Evolutionary conservation across 108 stramenopile genomes (phyloP), one percentile per base, ranked within the genome.

Genomic region (Chaetoceros muelleri): DNA sequence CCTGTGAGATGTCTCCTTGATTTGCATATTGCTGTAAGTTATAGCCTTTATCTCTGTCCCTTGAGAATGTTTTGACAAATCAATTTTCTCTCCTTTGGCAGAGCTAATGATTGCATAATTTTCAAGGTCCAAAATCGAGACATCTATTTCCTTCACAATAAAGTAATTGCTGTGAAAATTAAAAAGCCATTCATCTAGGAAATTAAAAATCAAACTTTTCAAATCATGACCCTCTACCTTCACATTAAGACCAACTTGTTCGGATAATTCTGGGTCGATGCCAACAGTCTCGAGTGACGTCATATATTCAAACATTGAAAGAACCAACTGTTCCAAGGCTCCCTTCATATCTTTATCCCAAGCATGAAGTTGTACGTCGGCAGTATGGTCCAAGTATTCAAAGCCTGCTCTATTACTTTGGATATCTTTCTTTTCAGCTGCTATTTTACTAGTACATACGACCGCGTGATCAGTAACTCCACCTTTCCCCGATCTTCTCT

Each of bases 341-440:
- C 34, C 34, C 13, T 40, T 40, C 8, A 40, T 10, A 5, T 5
- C 5, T 5, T 5, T 47, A 13, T 81, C 83, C 85, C 72, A 88
- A 24, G 77, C 63, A 60, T 90, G 88, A 24, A 85, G 72, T 28
- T 86, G 75, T 24, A 87, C 67, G 60, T 90, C 88, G 28, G 88
- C 88, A 27, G 88, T 84, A 72, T 90, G 88, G 49, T 84, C 70
- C 17, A 90, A 53, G 55, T 87, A 74, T 66, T 79, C 74, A 57
- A 10, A 40, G 5, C 34, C 34, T 10, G 5, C 34, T 13, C 13
- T 13, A 40, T n/a, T n/a, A n/a, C n/a, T n/a, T n/a, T n/a, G n/a
- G n/a, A n/a, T n/a, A n/a, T n/a, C n/a, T n/a, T n/a, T n/a, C n/a
- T n/a, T n/a, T n/a, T n/a, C n/a, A n/a, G n/a, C n/a, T n/a, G n/a